Evolutionary conservation across 768 basidiomycete species (phyloP), one percentile per base, ranked within the genome.

Genomic region (Cyclocybe aegerita): DNA sequence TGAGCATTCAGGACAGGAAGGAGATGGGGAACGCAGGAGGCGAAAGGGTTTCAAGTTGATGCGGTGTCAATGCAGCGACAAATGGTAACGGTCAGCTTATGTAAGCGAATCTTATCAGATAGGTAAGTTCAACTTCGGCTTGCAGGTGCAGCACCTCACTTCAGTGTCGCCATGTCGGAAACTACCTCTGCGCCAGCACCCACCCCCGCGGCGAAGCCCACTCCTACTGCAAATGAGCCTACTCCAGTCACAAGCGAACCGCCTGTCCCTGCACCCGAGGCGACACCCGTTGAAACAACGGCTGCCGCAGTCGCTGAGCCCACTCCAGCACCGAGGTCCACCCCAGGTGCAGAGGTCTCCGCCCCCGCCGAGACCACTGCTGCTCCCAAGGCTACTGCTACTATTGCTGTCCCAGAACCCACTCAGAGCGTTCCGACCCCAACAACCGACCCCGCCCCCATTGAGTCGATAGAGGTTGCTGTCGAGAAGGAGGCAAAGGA

Each of bases 71-170:
- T 35, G n/a, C n/a, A 37, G 46, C 43, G 23, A 23, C 39, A 41
- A 48, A 36, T 23, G 38, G 17, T 46, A 39, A 43, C 39, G 43
- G 34, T 32, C 36, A 31, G 32, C 43, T 57, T 56, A 58, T 15
- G 38, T 58, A 46, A 56, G 14, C 45, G 45, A 39, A 60, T 59
- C 60, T 62, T 63, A 60, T 62, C 64, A 59, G 60, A 65, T 61
- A 60, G 16, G 7, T n/a, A 9, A 7, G 23, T 40, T 17, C 8
- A n/a, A 7, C 37, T 48, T n/a, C n/a, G 31, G 12, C 23, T 48
- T 15, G 31, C 14, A 12, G 14, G 8, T 34, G n/a, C n/a, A n/a
- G n/a, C n/a, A n/a, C n/a, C n/a, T n/a, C 23, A 8, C 43, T 43
- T 12, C 36, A 12, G 42, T 16, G 10, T 12, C 39, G 17, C 29